These are phyloP conservation scores for Kappamyces sp. DNA, from an alignment of 192 early-diverging fungal genomes.

Conservation along the genomic window DNA sequence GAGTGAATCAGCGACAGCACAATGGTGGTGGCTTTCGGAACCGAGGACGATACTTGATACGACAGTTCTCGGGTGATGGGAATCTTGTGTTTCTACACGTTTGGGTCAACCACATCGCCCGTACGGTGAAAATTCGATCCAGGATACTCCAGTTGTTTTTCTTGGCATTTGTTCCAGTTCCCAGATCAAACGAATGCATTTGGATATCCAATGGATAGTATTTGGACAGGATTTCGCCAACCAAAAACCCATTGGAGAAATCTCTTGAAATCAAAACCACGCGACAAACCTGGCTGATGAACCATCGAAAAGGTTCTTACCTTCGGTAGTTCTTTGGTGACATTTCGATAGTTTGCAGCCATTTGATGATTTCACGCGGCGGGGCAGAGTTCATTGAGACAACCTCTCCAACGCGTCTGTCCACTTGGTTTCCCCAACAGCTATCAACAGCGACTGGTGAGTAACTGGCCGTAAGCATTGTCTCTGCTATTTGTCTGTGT, in stretches of 20 bases:
- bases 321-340: conserved; percentile 39
- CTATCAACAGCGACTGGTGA: too few relatives aligned
- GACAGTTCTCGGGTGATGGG: conserved; percentile 21
- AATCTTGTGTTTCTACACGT: conserved; percentile 26
- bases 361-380: conserved; percentile 42
- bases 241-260: conserved; percentile 42
- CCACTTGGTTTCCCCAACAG: too few relatives aligned
- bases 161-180: conserved; percentile 32
- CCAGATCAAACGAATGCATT: conserved; percentile 46
- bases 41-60: conserved; percentile 18
- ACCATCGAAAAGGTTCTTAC: conserved; percentile 3
- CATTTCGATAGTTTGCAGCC: conserved; percentile 42
- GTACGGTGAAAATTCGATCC: conserved; percentile 27
- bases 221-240: conserved; percentile 43
- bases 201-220: conserved; percentile 39
- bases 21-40: conserved; percentile 27
- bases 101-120: not conserved
- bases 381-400: not conserved
- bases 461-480: too few relatives aligned
- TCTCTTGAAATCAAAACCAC: conserved; percentile 23
- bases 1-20: conserved; percentile 28
- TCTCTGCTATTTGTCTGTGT: not conserved
- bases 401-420: not conserved
- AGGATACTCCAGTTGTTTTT: conserved; percentile 45
- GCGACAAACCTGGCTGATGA: too few relatives aligned